Evolutionary conservation across 306 rosid genomes (phyloP).

Genomic region (Cicer pinnatifidum): DNA sequence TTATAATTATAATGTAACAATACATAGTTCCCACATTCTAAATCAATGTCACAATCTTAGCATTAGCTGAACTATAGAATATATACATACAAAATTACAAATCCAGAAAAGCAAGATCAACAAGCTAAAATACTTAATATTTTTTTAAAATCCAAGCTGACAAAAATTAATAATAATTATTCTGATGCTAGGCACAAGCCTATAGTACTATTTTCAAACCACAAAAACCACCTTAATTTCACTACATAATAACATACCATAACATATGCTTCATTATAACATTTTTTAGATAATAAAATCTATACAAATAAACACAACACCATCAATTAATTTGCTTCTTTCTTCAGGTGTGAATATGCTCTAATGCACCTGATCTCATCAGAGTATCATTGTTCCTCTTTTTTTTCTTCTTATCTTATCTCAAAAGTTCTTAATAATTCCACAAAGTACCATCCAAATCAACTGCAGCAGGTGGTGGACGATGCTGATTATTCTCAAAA

Average conservation of each 20-base stretch:
- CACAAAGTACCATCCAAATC: slow-evolving; percentile 56
- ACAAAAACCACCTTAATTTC: slow-evolving; percentile 37
- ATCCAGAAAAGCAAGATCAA: slow-evolving; percentile 53
- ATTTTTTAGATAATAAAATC: slow-evolving; percentile 42
- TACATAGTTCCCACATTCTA: slow-evolving; percentile 44
- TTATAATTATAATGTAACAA: slow-evolving; percentile 15
- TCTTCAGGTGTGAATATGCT: too few relatives aligned
- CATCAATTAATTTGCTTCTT: slow-evolving; percentile 26
- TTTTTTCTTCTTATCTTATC: background rate
- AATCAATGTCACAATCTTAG: slow-evolving; percentile 42
- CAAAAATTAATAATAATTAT: slow-evolving; percentile 40
- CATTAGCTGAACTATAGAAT: slow-evolving; percentile 34
- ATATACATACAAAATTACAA: slow-evolving; percentile 12
- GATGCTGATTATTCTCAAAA: slow-evolving; percentile 55
- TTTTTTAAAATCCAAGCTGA: slow-evolving; percentile 42
- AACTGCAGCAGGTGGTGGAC: slow-evolving; percentile 45
- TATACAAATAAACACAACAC: slow-evolving; percentile 46
- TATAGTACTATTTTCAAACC: background rate
- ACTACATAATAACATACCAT: slow-evolving; percentile 19
- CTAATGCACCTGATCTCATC: too few relatives aligned
- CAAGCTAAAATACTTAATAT: slow-evolving; percentile 49
- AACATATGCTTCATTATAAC: slow-evolving; percentile 41
- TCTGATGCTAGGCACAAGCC: slow-evolving; percentile 39
- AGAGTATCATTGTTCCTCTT: background rate
- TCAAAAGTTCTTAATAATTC: slow-evolving; percentile 54